A percentile compares a stretch with the other conserved stretches of the same genome.
Conservation (phyloP, 441 rosid genomes). For the Macaranga tanarius region DNA sequence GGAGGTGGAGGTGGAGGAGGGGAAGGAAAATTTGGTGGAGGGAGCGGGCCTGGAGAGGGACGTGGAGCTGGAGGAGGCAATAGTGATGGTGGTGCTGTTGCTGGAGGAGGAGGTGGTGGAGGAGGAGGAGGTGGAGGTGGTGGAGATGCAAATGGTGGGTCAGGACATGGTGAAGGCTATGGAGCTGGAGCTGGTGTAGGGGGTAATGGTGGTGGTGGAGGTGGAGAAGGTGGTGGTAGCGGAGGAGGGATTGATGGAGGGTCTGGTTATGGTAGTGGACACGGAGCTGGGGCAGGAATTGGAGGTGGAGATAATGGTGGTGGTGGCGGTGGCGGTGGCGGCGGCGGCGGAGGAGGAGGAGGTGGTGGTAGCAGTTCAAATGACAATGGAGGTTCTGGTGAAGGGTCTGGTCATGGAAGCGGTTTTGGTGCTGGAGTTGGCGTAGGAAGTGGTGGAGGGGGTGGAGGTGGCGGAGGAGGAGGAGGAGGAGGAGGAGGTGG, state of each 20-base stretch:
- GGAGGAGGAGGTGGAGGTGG: slow-evolving; percentile 19
- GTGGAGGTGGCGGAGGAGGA: slow-evolving; percentile 24
- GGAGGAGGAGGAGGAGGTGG: slow-evolving; percentile 26
- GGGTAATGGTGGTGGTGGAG: slow-evolving; percentile 22
- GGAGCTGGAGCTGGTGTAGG: slow-evolving; percentile 22
- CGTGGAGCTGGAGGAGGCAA: slow-evolving; percentile 9
- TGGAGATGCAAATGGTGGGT: slow-evolving; percentile 30
- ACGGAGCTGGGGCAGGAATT: slow-evolving; percentile 26
- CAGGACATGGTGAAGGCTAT: slow-evolving; percentile 24
- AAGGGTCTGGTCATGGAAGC: slow-evolving; percentile 30
- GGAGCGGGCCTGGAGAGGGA: background rate
- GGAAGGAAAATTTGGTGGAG: background rate
- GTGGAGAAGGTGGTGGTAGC: slow-evolving; percentile 26
- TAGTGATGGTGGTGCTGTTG: slow-evolving; percentile 11
- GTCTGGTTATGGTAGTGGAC: slow-evolving; percentile 26
- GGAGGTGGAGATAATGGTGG: slow-evolving; percentile 26
- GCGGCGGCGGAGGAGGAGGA: slow-evolving; percentile 26
- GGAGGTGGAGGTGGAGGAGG: background rate
- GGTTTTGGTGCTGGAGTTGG: slow-evolving; percentile 30
- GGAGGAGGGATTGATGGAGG: slow-evolving; percentile 29
- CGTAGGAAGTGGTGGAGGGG: slow-evolving; percentile 16
- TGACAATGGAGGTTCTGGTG: slow-evolving; percentile 14
- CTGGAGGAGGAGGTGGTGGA: slow-evolving; percentile 19
- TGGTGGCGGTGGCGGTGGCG: slow-evolving; percentile 1
- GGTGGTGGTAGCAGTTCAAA: slow-evolving; percentile 7